Base-by-base conservation (phyloP, 2,329 filamentous ascomycete genomes). In the Neonectria ditissima region DNA sequence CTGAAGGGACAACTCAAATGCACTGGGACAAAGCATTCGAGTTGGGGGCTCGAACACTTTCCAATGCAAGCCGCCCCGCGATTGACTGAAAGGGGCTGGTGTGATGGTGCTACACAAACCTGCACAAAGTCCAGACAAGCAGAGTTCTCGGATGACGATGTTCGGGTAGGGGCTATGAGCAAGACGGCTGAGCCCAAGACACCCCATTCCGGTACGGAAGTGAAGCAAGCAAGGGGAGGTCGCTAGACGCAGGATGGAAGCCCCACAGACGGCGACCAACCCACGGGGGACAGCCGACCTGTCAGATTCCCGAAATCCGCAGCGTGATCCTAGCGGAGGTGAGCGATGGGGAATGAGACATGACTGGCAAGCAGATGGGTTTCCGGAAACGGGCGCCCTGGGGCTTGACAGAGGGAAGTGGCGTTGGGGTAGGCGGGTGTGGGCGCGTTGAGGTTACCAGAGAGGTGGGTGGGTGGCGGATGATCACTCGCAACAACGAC, bases 251-350 rank as follows among this genome's bases (percentile, higher is more conserved):
- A 55, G 47, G 47, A 51, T 34, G 41, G 47, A 60, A 53, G 60
- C 58, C 66, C 65, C 65, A 62, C 61, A 62, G 47, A 26, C 45
- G 48, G 57, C 44, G 50, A 63, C 57, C 52, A 37, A 58, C 52
- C 57, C 63, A 59, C 60, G 62, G 48, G 47, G 66, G 50, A 55
- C 62, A 57, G 65, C 62, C 69, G 69, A 69, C 70, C 64, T 73
- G 70, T 72, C 66, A 72, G 69, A 73, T 71, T 67, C 67, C 63
- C 64, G 65, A 62, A 50, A 52, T 60, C 57, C 62, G 55, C 57
- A 60, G 56, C 58, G 50, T 50, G 59, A 67, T 66, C 67, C 63
- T 28, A 60, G 57, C 55, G 43, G 63, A 65, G 56, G 59, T 56
- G 63, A 66, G 60, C 24, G 20, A 50, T 51, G 59, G 45, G 44